Evolutionary conservation across 1,284 basidiomycete genomes (phyloP).

Genomic region (Xerocomus amazonicus): DNA sequence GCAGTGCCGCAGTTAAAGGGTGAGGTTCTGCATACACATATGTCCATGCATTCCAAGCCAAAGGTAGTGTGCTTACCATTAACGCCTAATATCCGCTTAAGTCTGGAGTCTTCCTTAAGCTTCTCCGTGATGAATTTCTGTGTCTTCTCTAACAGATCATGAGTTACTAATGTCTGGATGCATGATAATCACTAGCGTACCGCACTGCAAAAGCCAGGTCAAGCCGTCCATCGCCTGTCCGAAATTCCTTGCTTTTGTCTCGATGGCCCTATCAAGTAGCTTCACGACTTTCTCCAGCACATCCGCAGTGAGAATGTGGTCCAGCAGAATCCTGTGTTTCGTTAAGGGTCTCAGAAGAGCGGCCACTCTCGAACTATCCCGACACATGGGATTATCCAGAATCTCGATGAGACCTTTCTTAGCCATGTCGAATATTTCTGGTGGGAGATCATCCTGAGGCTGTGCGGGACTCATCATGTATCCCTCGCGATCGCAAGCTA

Average conservation of each 20-base stretch:
- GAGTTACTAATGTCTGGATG: not conserved
- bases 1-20: conserved; percentile 16
- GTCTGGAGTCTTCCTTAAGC: conserved; percentile 8
- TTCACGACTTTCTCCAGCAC: conserved; percentile 13
- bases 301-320: conserved; percentile 14
- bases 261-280: conserved; percentile 11
- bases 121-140: conserved; percentile 2
- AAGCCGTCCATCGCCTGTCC: conserved; percentile 23
- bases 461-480: not conserved
- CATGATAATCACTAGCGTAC: conserved; percentile 9
- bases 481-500: conserved; percentile 9
- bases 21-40: conserved; percentile 6
- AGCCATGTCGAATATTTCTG: conserved; percentile 6
- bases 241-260: conserved; percentile 5
- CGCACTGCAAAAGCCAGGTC: conserved; percentile 15
- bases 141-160: conserved; percentile 11
- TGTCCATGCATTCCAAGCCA: not conserved
- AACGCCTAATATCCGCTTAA: conserved; percentile 14
- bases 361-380: conserved; percentile 20
- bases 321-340: conserved; percentile 13
- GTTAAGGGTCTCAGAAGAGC: conserved; percentile 22
- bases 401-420: conserved; percentile 9
- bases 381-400: conserved; percentile 6
- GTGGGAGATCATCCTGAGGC: not conserved
- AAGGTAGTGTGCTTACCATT: conserved; percentile 7